Base-by-base conservation (phyloP, 2,329 filamentous ascomycete species). In the Ceratocystis albifundus region DNA sequence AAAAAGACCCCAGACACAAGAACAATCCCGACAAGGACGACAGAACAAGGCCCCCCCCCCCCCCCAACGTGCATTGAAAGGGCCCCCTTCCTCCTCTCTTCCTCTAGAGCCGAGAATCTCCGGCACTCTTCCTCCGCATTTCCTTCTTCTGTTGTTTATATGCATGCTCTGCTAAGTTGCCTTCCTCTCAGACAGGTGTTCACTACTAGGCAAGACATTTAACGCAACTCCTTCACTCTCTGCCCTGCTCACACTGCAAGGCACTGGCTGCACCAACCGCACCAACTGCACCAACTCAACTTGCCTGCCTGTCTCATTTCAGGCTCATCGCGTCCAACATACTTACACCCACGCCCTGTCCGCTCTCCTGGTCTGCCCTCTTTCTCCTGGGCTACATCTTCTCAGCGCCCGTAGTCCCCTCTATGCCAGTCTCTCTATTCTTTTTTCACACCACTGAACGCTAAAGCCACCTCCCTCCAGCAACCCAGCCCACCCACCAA, bases 391-490 rank as follows among this genome's bases (percentile, higher is more conserved):
- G 10, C 48, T 8, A 53, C 10, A 41, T 41, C 36, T 53, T 53
- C 25, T n/a, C 55, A 59, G 53, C 50, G 8, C 55, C 55, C 17
- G 15, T 22, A 15, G 48, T 25, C 53, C 30, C 36, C 15, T 17
- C 3, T 15, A 15, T 41, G 36, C 36, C 36, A 41, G 36, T 15
- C 36, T 41, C 36, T 41, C 36, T 41, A 12, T 41, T 41, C 36
- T 36, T 59, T 32, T 30, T n/a, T 59, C 55, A 59, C 55, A 28
- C 55, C 53, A 59, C 55, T 36, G 5, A 59, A n/a, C 55, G 55
- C 55, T 59, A 59, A 59, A 59, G 55, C 55, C 55, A 59, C 55
- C 55, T 59, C 55, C 55, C 55, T 59, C 55, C n/a, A 59, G 55
- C 55, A 15, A 59, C 17, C 28, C 55, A 59, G 28, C 55, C 55